phyloP scores from a whole-genome alignment of 352 stramenopile genomes.

The Globisporangium camurandrum region DNA sequence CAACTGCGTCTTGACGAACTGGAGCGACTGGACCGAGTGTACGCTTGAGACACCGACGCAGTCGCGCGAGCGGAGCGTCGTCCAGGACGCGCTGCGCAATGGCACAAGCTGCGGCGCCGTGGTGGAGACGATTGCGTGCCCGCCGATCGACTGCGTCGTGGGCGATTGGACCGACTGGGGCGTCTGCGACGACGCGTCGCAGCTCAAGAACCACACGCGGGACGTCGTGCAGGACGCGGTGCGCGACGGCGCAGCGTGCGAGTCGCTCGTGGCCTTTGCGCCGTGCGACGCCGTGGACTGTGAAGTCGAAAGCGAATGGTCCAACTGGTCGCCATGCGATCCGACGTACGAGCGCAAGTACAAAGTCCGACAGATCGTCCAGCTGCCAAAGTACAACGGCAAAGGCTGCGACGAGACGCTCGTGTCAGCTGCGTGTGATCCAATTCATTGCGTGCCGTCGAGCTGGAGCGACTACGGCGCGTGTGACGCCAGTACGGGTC shows the following conservation, averaged over 20 bases:
- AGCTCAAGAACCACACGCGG: conserved; percentile 20
- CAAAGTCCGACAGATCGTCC: conserved; percentile 24
- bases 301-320: conserved; percentile 19
- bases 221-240: conserved; percentile 16
- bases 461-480: conserved; percentile 31
- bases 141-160: conserved; percentile 38
- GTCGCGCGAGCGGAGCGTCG: conserved; percentile 28
- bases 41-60: conserved; percentile 31
- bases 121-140: conserved; percentile 24
- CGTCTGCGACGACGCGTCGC: conserved; percentile 18
- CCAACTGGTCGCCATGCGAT: conserved; percentile 35
- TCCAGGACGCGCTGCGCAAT: conserved; percentile 25
- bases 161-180: conserved; percentile 21
- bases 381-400: conserved; percentile 26
- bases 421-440: conserved; percentile 31
- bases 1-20: conserved; percentile 29
- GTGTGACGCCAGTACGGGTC: conserved; percentile 31
- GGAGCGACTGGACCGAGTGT: conserved; percentile 39
- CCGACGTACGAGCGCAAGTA: conserved; percentile 23
- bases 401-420: conserved; percentile 18
- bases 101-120: conserved; percentile 23
- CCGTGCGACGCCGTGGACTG: conserved; percentile 15
- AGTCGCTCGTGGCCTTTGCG: conserved; percentile 20
- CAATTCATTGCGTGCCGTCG: conserved; percentile 35
- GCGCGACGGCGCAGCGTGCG: conserved; percentile 23